Base-by-base conservation (phyloP, 2,329 filamentous ascomycete genomes). In the Venturia pyrina region DNA sequence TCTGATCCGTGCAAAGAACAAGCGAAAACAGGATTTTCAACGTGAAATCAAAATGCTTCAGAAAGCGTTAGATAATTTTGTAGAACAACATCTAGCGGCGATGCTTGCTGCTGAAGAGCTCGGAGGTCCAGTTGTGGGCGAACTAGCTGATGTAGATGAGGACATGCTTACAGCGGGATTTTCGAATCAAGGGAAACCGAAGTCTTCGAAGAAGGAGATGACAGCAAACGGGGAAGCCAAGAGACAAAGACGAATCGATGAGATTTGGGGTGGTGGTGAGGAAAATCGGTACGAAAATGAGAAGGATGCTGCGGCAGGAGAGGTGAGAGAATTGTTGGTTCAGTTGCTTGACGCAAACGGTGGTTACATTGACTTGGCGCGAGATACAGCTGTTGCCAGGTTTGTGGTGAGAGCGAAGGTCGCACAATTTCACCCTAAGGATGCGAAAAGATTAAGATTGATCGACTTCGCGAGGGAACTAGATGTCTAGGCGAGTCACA, bases 41-140 rank as follows among this genome's bases (percentile, higher is more conserved):
- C 78, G 74, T 63, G 83, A 88, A 69, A 88, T 87, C 1, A 78
- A 80, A 1, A 80, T 78, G 53, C 78, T 95, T 19, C 83, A 89
- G 65, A 83, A 82, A 66, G 81, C 84, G 0, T 81, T 96, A 65
- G 84, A 88, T 68, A 78, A 78, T 19, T 96, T 96, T 72, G 87
- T 93, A 66, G 85, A 90, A 68, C 78, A 85, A 56, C 83, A 85
- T 50, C 81, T 96, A 0, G 89, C 89, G 1, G 77, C 84, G 3
- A 89, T 93, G 85, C 80, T 96, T 56, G 91, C 90, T 7, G 89
- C 90, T 0, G 91, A 96, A 77, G 89, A 92, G 72, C 81, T 93
- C 1, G 91, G 91, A 8, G 91, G 91, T 0, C 91, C 91, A 0
- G 88, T 92, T 13, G 90, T 93, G 0, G 90, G 91, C 3, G 88